Evolutionary conservation across 306 rosid genomes (phyloP).

Genomic region (Glycine tomentella): DNA sequence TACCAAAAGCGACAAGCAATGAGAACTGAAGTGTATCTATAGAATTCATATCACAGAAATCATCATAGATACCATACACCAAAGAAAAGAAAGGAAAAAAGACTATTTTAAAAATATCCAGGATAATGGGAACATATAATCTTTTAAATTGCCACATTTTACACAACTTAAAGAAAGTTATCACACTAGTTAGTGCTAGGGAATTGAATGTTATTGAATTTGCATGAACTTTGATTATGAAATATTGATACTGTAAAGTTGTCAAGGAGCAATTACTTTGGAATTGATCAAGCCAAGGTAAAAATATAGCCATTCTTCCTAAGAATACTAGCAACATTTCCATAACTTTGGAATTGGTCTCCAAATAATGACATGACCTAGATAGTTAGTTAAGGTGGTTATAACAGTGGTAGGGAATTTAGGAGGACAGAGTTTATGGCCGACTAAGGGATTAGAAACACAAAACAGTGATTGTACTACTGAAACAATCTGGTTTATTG

Average conservation of each 20-base stretch:
- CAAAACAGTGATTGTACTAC: neutral
- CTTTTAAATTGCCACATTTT: neutral
- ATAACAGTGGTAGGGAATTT: neutral
- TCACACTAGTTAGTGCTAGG: neutral
- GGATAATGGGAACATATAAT: neutral
- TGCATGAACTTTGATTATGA: too few species aligned
- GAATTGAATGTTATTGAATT: too few species aligned
- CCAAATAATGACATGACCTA: too few species aligned
- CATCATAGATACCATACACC: neutral
- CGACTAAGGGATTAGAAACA: too few species aligned
- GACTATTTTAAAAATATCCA: neutral
- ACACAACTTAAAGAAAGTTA: neutral
- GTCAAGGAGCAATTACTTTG: neutral
- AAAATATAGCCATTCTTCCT: too few species aligned
- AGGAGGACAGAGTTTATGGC: too few species aligned
- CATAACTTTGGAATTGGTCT: too few species aligned
- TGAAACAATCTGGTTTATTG: neutral
- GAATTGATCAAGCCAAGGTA: neutral
- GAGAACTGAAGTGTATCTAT: conserved; percentile 2
- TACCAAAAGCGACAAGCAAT: conserved; percentile 13
- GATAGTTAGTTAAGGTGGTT: neutral
- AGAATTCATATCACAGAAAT: neutral
- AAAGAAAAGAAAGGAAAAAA: neutral
- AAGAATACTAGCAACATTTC: too few species aligned
- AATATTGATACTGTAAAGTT: too few species aligned